These are phyloP conservation scores for Austroboletus novae-zelandiae DNA, from an alignment of 1,284 basidiomycete genomes.

Conservation along the genomic window DNA sequence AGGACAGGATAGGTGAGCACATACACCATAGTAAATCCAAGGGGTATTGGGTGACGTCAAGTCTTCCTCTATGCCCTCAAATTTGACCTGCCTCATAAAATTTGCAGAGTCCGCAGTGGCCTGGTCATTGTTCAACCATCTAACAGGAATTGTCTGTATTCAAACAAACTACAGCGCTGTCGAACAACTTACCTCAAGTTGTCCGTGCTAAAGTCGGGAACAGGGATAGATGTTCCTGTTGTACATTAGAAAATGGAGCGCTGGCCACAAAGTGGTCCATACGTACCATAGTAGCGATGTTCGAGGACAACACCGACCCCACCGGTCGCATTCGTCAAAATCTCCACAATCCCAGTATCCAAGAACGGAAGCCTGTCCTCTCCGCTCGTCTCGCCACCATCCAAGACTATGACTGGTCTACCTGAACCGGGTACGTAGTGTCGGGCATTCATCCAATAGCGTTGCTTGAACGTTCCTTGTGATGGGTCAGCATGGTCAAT, in stretches of 20 bases:
- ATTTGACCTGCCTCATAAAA: conserved; percentile 83
- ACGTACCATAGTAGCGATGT: conserved; percentile 79
- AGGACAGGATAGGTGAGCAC: conserved; percentile 10
- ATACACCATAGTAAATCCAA: conserved; percentile 95
- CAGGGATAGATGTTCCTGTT: conserved; percentile 79
- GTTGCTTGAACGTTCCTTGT: conserved; percentile 61
- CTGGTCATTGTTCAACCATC: conserved; percentile 88
- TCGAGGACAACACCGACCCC: conserved; percentile 90
- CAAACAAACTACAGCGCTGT: neutral
- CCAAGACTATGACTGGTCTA: conserved; percentile 78
- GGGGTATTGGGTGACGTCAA: conserved; percentile 69
- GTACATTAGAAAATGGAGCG: neutral
- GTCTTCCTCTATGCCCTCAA: conserved; percentile 69
- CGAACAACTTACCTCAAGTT: conserved; percentile 55
- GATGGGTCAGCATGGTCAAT: conserved; percentile 72
- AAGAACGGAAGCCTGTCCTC: conserved; percentile 68
- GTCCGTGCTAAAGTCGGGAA: conserved; percentile 77
- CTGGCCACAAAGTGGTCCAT: conserved; percentile 10
- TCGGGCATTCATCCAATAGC: conserved; percentile 89
- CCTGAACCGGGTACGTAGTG: conserved; percentile 73
- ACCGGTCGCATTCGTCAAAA: conserved; percentile 78
- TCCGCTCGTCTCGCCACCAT: conserved; percentile 84
- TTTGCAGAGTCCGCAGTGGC: conserved; percentile 89
- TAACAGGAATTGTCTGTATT: conserved; percentile 27
- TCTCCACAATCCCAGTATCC: conserved; percentile 84